These are phyloP conservation scores for Cystobasidium sp. DNA, from an alignment of 1,284 basidiomycete genomes.

Conservation along the genomic window DNA sequence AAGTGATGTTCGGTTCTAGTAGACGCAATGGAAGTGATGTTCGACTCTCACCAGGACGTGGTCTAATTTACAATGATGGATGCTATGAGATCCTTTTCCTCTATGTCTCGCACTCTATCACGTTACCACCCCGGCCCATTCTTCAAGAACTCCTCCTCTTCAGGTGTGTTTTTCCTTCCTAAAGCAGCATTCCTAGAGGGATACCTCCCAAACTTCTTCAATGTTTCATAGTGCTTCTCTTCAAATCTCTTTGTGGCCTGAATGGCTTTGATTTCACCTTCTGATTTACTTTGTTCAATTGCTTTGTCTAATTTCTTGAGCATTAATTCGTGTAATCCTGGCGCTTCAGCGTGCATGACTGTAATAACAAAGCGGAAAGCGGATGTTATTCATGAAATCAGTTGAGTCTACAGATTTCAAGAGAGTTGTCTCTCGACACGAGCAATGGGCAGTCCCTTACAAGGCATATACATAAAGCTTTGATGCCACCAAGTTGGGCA, in stretches of 20 bases:
- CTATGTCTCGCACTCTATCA: neutral
- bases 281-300: conserved; percentile 32
- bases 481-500: conserved; percentile 16
- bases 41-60: too few relatives aligned
- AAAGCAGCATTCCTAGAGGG: conserved; percentile 37
- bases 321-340: conserved; percentile 27
- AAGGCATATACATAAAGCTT: conserved; percentile 37
- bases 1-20: too few relatives aligned
- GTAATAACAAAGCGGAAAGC: too few relatives aligned
- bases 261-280: conserved; percentile 43
- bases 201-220: conserved; percentile 44
- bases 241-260: conserved; percentile 39
- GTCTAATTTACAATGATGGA: too few relatives aligned
- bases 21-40: too few relatives aligned
- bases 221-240: conserved; percentile 34
- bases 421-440: neutral
- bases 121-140: conserved; percentile 39
- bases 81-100: neutral
- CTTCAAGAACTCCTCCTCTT: conserved; percentile 41
- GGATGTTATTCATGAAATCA: neutral
- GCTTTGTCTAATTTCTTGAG: conserved; percentile 36
- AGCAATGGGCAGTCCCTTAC: conserved; percentile 12
- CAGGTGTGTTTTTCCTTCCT: conserved; percentile 31
- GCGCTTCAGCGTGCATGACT: conserved; percentile 42
- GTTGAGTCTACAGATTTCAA: neutral